A percentile compares a stretch with the other conserved stretches of the same genome.
Evolutionary conservation across 345 rosid species (phyloP).

Genomic region (Aquilaria sinensis): DNA sequence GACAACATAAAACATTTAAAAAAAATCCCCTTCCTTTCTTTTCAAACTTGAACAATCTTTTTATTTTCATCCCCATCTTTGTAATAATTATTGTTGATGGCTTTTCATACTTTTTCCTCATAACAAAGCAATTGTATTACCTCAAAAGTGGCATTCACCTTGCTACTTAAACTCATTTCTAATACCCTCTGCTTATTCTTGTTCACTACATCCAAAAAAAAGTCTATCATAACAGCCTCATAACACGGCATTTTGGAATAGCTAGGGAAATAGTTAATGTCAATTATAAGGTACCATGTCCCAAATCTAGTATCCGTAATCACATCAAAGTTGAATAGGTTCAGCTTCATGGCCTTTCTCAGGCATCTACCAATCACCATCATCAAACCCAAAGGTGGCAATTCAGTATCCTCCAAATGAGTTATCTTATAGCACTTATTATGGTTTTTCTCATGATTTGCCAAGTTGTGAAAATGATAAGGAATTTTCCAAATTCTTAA

Average conservation of each 20-base stretch:
- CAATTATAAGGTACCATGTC: constrained; percentile 48
- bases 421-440: constrained; percentile 27
- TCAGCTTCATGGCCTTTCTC: constrained; percentile 42
- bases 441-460: constrained; percentile 23
- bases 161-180: constrained; percentile 8
- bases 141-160: constrained; percentile 9
- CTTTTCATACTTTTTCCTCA: constrained; percentile 19
- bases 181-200: constrained; percentile 10
- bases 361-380: constrained; percentile 38
- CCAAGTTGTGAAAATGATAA: constrained; percentile 47
- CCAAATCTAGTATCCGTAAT: constrained; percentile 44
- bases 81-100: constrained; percentile 11
- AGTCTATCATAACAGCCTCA: constrained; percentile 43
- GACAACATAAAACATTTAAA: not conserved
- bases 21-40: constrained; percentile 4
- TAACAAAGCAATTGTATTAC: constrained; percentile 9
- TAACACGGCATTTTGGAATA: constrained; percentile 55
- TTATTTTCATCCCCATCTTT: constrained; percentile 24
- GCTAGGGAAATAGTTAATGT: constrained; percentile 65
- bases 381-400: constrained; percentile 43
- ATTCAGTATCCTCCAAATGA: constrained; percentile 33
- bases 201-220: constrained; percentile 37
- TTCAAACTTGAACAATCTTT: constrained; percentile 19
- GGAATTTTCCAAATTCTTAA: constrained; percentile 32
- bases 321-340: constrained; percentile 61